phyloP scores from a whole-genome alignment of 306 rosid species.

The Echinosophora koreensis region DNA sequence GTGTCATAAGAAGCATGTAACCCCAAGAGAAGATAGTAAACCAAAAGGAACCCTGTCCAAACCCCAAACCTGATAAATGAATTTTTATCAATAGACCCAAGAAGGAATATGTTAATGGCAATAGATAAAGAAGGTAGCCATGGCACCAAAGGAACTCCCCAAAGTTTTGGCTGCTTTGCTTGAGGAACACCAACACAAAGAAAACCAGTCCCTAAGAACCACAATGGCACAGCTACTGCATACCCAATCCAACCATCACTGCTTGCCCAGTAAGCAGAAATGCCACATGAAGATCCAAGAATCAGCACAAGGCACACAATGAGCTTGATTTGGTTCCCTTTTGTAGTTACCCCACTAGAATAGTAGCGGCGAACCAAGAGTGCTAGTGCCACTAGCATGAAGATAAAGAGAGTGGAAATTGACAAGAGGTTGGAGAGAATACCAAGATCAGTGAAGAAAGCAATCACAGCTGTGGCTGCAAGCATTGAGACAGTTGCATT shows the following conservation, averaged over 20 bases:
- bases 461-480: constrained; percentile 60
- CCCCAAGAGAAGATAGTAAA: constrained; percentile 49
- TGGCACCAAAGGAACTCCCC: constrained; percentile 89
- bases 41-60: constrained; percentile 47
- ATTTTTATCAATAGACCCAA: constrained; percentile 72
- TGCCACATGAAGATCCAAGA: constrained; percentile 57
- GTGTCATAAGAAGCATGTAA: constrained; percentile 59
- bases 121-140: constrained; percentile 79
- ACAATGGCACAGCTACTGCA: constrained; percentile 53
- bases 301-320: constrained; percentile 53
- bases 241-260: constrained; percentile 65
- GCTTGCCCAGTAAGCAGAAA: constrained; percentile 52
- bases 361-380: constrained; percentile 79
- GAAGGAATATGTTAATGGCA: constrained; percentile 75
- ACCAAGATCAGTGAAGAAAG: constrained; percentile 69
- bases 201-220: constrained; percentile 60
- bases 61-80: constrained; percentile 59
- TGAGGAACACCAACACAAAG: constrained; percentile 66
- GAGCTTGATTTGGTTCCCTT: constrained; percentile 49
- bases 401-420: constrained; percentile 77
- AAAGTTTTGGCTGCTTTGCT: constrained; percentile 66
- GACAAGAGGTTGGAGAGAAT: constrained; percentile 73
- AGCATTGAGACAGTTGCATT: constrained; percentile 78
- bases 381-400: constrained; percentile 77
- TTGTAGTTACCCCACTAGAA: constrained; percentile 57